Percentiles rank a stretch among this genome's conserved stretches.
phyloP scores from a whole-genome alignment of 2,329 filamentous ascomycete genomes.

The Ceratocystis alfenasii region DNA sequence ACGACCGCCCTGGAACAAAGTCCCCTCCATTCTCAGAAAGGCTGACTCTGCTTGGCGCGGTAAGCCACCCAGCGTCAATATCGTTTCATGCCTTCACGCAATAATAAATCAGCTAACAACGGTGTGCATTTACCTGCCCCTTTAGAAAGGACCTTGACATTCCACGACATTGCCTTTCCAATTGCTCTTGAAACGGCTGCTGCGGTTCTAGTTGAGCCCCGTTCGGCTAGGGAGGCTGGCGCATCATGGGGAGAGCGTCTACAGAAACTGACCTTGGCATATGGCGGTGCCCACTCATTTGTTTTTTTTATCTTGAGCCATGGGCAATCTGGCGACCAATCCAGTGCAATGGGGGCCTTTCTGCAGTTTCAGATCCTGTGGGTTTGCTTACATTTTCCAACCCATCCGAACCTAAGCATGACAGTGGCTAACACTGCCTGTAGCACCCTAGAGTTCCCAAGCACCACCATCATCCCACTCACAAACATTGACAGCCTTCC shows the following conservation, averaged over 20 bases:
- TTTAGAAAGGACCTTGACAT: slow-evolving; percentile 33
- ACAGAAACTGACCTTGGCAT: slow-evolving; percentile 34
- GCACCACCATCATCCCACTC: slow-evolving; percentile 37
- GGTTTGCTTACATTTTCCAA: slow-evolving; percentile 21
- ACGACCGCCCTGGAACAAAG: slow-evolving; percentile 30
- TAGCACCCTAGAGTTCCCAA: slow-evolving; percentile 29
- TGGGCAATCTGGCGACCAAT: slow-evolving; percentile 1
- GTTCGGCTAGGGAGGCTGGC: background rate
- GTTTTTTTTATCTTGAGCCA: slow-evolving; percentile 36
- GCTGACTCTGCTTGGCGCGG: slow-evolving; percentile 26
- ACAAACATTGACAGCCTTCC: slow-evolving; percentile 30
- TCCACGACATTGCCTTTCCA: slow-evolving; percentile 37
- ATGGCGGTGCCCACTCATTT: slow-evolving; percentile 32
- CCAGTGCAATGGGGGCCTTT: slow-evolving; percentile 29
- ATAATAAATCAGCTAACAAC: background rate
- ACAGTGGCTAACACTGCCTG: slow-evolving; percentile 10
- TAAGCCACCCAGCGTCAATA: slow-evolving; percentile 21
- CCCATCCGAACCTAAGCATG: no score
- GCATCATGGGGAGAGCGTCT: slow-evolving; percentile 29
- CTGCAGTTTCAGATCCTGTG: slow-evolving; percentile 37
- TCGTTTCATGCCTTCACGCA: background rate
- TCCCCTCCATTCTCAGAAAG: slow-evolving; percentile 26
- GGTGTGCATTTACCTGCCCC: slow-evolving; percentile 9
- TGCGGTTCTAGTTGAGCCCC: slow-evolving; percentile 9
- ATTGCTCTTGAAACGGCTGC: slow-evolving; percentile 23